Evolutionary conservation across 441 rosid species (phyloP), one percentile per base, ranked within the genome.

Genomic region (Hypseocharis bilobata): DNA sequence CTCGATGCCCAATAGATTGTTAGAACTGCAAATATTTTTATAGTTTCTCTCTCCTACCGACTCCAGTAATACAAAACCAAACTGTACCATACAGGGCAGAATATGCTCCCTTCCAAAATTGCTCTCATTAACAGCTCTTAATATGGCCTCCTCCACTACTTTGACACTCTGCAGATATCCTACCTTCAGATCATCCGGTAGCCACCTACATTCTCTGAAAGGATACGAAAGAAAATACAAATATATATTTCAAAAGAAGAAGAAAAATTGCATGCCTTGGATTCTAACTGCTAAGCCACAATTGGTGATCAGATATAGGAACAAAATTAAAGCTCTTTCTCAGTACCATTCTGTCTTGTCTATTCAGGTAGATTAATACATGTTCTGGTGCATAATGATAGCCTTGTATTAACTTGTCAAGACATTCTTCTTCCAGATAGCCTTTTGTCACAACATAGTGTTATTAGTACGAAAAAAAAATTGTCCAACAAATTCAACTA

Each of bases 111-210:
- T 80, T 65, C 92, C 96, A 69, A 66, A 73, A 70, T 70, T 86
- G 78, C 91, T 85, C 64, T 90, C 95, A 64, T 81, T 79, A 47
- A 85, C 96, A 67, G 91, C 92, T 88, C 86, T 80, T 70, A 84
- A 68, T 64, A 86, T 67, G 64, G 89, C 85, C 70, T 80, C 82
- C 81, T 90, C 92, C 68, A 80, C 73, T 70, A 65, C 59, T 74
- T 76, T 83, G 56, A 79, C 82, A 70, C 74, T 78, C 74, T 57
- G 76, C 73, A 70, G 64, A 83, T 77, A 78, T 64, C 80, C 85
- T 63, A 80, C 85, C 81, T 83, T 83, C 27, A 77, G 54, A 55
- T 80, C 83, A 76, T 75, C 79, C 27, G 88, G 83, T 73, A 88
- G 70, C 94, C 92, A 87, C 72, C 76, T 80, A 76, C 92, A 85